Percentiles rank a stretch among this genome's conserved stretches.
These are phyloP conservation scores for Crithidia thermophila DNA, from an alignment of 208 protist species.

Conservation along the genomic window DNA sequence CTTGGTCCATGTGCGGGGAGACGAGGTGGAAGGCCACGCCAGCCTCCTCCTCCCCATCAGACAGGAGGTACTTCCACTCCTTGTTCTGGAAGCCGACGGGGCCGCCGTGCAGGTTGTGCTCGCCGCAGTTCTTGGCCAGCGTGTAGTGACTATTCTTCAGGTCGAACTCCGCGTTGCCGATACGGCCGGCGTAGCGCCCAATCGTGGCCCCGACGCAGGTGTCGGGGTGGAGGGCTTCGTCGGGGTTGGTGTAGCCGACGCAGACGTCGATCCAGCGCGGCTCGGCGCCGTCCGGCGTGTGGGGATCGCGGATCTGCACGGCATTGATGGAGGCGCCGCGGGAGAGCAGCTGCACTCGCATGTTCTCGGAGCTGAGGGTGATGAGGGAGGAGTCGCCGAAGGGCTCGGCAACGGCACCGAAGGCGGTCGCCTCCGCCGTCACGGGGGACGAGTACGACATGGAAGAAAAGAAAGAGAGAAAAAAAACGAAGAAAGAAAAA, in stretches of 20 bases:
- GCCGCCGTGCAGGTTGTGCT: conserved; percentile 77
- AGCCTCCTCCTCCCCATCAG: conserved; percentile 67
- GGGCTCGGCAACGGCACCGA: conserved; percentile 40
- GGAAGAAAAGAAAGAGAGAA: conserved; percentile 1
- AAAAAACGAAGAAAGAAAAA: neutral
- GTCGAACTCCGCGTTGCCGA: conserved; percentile 56
- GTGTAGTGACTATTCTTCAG: conserved; percentile 55
- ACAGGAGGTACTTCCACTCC: conserved; percentile 80
- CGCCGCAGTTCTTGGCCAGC: conserved; percentile 60
- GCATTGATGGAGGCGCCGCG: conserved; percentile 66
- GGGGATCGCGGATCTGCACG: conserved; percentile 56
- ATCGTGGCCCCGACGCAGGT: conserved; percentile 33
- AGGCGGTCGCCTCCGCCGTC: conserved; percentile 11
- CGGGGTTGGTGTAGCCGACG: conserved; percentile 48
- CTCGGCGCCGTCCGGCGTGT: conserved; percentile 16
- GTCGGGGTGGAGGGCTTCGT: conserved; percentile 31
- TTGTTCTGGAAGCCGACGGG: conserved; percentile 55
- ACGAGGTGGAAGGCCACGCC: conserved; percentile 73
- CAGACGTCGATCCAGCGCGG: conserved; percentile 58
- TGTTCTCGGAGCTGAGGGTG: conserved; percentile 41
- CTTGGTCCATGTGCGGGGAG: conserved; percentile 78
- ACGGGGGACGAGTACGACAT: conserved; percentile 16
- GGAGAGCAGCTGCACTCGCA: conserved; percentile 72
- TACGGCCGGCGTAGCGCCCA: conserved; percentile 74
- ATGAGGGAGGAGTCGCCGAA: conserved; percentile 68